A percentile compares a stretch with the other conserved stretches of the same genome.
These are phyloP conservation scores for Colletotrichum sp. DNA, from an alignment of 2,329 filamentous ascomycete species.

Conservation along the genomic window DNA sequence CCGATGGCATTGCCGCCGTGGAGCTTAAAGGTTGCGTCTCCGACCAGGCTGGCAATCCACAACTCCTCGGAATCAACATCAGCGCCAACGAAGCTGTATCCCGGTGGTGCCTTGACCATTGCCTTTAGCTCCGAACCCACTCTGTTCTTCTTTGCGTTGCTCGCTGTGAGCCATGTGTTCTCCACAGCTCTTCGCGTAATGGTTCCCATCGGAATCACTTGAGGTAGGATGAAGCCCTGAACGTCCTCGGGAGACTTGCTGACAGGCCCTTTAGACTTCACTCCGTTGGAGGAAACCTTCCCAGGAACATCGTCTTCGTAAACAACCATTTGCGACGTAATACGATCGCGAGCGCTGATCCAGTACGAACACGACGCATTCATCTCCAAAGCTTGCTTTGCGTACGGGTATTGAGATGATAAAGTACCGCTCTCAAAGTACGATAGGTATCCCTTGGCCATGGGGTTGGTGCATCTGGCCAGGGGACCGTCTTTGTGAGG, in stretches of 20 bases:
- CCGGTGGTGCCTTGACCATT: slow-evolving; percentile 90
- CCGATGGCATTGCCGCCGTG: slow-evolving; percentile 97
- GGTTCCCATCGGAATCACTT: slow-evolving; percentile 98
- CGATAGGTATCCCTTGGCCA: slow-evolving; percentile 87
- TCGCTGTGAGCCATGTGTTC: slow-evolving; percentile 97
- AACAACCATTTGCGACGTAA: slow-evolving; percentile 94
- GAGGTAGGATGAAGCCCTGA: slow-evolving; percentile 87
- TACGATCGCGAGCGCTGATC: slow-evolving; percentile 94
- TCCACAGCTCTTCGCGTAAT: slow-evolving; percentile 94
- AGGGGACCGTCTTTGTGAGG: slow-evolving; percentile 94
- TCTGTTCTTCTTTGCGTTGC: slow-evolving; percentile 94
- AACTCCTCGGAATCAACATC: slow-evolving; percentile 97
- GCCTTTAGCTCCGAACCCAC: slow-evolving; percentile 97
- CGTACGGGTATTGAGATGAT: slow-evolving; percentile 86
- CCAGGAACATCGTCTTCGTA: slow-evolving; percentile 70
- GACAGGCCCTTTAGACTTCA: slow-evolving; percentile 23
- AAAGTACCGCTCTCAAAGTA: slow-evolving; percentile 92
- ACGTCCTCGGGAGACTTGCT: slow-evolving; percentile 22
- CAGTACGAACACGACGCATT: slow-evolving; percentile 99
- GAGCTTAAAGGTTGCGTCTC: slow-evolving; percentile 91
- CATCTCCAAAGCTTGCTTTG: slow-evolving; percentile 96
- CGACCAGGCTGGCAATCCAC: slow-evolving; percentile 96
- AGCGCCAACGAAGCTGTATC: slow-evolving; percentile 93
- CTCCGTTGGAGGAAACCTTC: not conserved
- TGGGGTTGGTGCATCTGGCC: slow-evolving; percentile 82